These are phyloP conservation scores for Wallemia ichthyophaga DNA, from an alignment of 1,284 basidiomycete species.

Conservation along the genomic window DNA sequence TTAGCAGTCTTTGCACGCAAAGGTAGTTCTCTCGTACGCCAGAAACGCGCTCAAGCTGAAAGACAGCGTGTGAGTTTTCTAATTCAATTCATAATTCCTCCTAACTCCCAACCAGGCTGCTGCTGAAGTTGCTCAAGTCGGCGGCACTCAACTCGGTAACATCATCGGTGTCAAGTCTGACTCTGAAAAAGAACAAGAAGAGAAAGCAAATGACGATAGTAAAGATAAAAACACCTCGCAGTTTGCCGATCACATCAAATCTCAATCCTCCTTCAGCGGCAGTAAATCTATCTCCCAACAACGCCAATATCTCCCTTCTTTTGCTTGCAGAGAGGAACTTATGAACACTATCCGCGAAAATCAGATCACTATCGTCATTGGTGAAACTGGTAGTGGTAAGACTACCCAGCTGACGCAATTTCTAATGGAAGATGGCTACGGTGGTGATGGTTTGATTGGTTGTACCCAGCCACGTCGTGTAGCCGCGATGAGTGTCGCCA, in stretches of 20 bases:
- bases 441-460: slow-evolving; percentile 55
- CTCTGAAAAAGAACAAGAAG: slow-evolving; percentile 24
- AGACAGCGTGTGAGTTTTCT: slow-evolving; percentile 31
- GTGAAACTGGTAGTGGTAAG: slow-evolving; percentile 85
- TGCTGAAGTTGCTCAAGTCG: slow-evolving; percentile 69
- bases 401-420: slow-evolving; percentile 79
- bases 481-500: slow-evolving; percentile 93
- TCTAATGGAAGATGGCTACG: slow-evolving; percentile 85
- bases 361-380: slow-evolving; percentile 80
- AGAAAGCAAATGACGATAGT: slow-evolving; percentile 27
- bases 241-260: slow-evolving; percentile 63
- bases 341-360: slow-evolving; percentile 76
- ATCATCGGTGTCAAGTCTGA: slow-evolving; percentile 93
- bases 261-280: slow-evolving; percentile 39
- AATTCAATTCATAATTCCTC: neutral
- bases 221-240: slow-evolving; percentile 82
- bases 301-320: slow-evolving; percentile 84
- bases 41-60: slow-evolving; percentile 84
- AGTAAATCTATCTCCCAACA: slow-evolving; percentile 72
- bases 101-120: slow-evolving; percentile 28
- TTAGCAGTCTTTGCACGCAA: slow-evolving; percentile 89
- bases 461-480: slow-evolving; percentile 93
- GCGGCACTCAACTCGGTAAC: slow-evolving; percentile 79
- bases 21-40: slow-evolving; percentile 68
- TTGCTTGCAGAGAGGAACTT: slow-evolving; percentile 82